Percentiles rank a stretch among this genome's conserved stretches.
These are phyloP conservation scores for Candida ovalis DNA, from an alignment of 805 yeast genomes.

Conservation along the genomic window DNA sequence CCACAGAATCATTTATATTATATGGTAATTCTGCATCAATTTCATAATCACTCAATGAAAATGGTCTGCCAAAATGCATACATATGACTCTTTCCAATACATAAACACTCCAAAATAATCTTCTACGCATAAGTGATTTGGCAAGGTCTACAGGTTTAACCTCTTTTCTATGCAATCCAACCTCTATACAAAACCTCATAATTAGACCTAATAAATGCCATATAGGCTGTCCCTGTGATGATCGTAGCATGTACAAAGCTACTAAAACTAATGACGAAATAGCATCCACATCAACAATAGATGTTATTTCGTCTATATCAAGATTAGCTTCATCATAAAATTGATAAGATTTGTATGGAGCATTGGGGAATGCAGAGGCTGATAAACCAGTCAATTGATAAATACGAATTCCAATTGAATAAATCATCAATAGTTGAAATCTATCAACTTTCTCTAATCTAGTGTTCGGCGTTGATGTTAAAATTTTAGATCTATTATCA, in stretches of 20 bases:
- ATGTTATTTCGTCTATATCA: conserved; percentile 9
- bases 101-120: conserved; percentile 47
- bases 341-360: conserved; percentile 9
- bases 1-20: conserved; percentile 19
- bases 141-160: conserved; percentile 12
- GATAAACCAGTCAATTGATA: conserved; percentile 7
- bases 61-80: conserved; percentile 45
- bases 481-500: conserved; percentile 7
- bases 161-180: conserved; percentile 18
- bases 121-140: conserved; percentile 17
- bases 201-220: conserved; percentile 21
- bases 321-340: conserved; percentile 14
- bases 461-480: not conserved
- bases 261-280: conserved; percentile 13
- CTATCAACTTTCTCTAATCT: conserved; percentile 11
- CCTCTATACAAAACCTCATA: conserved; percentile 20
- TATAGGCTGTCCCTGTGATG: conserved; percentile 17
- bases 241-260: conserved; percentile 16
- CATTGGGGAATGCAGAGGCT: not conserved
- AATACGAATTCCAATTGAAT: conserved; percentile 19
- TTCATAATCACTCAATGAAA: conserved; percentile 46
- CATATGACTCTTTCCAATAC: conserved; percentile 47
- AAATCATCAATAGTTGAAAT: conserved; percentile 14
- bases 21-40: conserved; percentile 42
- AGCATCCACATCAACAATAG: conserved; percentile 14